Percentiles rank a stretch among this genome's conserved stretches.
These are phyloP conservation scores for Ambrosia artemisiifolia DNA, from an alignment of 129 eudicot genomes.

Conservation along the genomic window DNA sequence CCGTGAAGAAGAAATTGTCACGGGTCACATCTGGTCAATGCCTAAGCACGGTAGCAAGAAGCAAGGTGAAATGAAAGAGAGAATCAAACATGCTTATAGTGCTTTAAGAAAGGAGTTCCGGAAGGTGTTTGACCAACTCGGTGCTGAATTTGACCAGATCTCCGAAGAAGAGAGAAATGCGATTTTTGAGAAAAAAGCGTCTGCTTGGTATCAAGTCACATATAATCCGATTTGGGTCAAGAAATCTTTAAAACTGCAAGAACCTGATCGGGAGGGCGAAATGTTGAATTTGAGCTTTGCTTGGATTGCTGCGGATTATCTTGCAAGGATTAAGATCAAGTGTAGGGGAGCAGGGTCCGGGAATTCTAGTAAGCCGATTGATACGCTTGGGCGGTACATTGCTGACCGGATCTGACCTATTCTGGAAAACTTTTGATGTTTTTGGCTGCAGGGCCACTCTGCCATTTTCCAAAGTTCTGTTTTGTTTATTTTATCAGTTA, in stretches of 20 bases:
- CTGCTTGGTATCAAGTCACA: constrained; percentile 14
- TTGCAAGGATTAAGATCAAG: constrained; percentile 8
- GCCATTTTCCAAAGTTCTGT: not conserved
- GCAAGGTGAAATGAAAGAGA: not conserved
- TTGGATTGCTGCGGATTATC: constrained; percentile 10
- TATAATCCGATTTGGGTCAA: constrained; percentile 4
- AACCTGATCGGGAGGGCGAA: constrained; percentile 4
- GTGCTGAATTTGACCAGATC: constrained; percentile 2
- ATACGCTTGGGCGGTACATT: constrained; percentile 6
- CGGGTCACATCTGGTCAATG: constrained; percentile 17
- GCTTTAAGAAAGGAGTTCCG: constrained; percentile 11
- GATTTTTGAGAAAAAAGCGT: constrained; percentile 4
- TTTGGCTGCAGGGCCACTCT: constrained; percentile 4
- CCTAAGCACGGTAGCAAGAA: constrained; percentile 13
- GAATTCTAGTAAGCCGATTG: not conserved
- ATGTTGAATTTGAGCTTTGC: constrained; percentile 5
- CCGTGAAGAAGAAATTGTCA: constrained; percentile 16
- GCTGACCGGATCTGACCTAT: constrained; percentile 2
- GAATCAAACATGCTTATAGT: constrained; percentile 11
- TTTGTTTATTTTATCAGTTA: not conserved
- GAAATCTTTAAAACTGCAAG: constrained; percentile 3
- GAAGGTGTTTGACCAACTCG: constrained; percentile 6
- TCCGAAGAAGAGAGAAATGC: constrained; percentile 3
- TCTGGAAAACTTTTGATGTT: not conserved
- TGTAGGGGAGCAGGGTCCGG: not conserved